Conservation (phyloP, 208 protist genomes). For the Balamuthia mandrillaris region DNA sequence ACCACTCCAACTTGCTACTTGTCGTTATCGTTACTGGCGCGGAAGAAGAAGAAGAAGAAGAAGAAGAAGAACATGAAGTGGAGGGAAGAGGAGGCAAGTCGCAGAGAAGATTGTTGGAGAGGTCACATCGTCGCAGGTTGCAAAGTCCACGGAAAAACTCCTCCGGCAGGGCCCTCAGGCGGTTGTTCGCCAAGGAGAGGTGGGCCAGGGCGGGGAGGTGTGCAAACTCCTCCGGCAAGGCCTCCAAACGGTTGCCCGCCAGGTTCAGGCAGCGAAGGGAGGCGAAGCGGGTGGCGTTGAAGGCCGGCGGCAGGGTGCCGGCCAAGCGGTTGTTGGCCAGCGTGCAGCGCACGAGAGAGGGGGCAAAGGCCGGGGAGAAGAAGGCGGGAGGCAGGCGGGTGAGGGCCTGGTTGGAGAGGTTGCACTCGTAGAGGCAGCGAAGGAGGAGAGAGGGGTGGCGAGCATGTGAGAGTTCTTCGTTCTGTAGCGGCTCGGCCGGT, state of each 20-base stretch:
- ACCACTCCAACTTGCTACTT: no score
- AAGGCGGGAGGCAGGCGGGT: not conserved
- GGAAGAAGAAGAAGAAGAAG: no score
- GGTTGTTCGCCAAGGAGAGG: not conserved
- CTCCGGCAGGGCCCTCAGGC: not conserved
- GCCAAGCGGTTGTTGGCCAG: not conserved
- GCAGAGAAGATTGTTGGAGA: no score
- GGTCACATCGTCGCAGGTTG: no score
- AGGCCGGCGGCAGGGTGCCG: not conserved
- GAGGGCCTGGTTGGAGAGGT: not conserved
- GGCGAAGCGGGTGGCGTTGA: not conserved
- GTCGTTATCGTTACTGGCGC: no score
- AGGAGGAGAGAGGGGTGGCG: not conserved
- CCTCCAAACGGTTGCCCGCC: not conserved
- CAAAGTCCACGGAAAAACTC: not conserved
- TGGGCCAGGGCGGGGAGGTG: no score
- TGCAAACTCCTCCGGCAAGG: not conserved
- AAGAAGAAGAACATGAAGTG: no score
- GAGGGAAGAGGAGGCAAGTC: no score
- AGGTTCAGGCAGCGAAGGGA: not conserved
- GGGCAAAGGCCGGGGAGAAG: not conserved
- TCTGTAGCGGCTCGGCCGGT: not conserved
- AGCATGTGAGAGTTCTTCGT: not conserved
- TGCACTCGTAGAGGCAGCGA: not conserved
- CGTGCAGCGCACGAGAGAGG: not conserved